Percentiles rank a stretch among this genome's conserved stretches.
These are phyloP conservation scores for Schoenoplectus triqueter DNA, from an alignment of 202 grass and related monocot genomes.

Conservation along the genomic window DNA sequence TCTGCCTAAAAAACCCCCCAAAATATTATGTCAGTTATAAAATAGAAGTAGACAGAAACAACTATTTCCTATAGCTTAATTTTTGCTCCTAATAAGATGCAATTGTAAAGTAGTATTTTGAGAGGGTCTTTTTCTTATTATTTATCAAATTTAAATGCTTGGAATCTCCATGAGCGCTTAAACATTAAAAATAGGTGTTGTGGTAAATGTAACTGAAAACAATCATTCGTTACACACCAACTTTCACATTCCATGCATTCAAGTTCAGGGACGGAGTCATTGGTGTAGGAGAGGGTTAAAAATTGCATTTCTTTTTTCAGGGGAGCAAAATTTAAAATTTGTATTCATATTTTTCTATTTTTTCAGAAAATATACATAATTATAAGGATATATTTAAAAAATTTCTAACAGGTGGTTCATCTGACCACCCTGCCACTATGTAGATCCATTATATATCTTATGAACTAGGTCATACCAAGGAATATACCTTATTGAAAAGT, in stretches of 20 bases:
- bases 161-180: background rate
- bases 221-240: background rate
- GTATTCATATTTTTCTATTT: no score
- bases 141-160: conserved; percentile 15
- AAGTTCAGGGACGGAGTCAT: background rate
- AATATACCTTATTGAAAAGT: conserved; percentile 32
- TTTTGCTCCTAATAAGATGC: background rate
- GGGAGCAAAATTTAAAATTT: no score
- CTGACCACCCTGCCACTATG: no score
- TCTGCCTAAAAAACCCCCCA: conserved; percentile 42
- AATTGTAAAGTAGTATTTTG: background rate
- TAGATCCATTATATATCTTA: background rate
- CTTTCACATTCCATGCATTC: conserved; percentile 1
- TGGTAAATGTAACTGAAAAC: background rate
- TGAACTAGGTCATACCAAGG: background rate
- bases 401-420: no score
- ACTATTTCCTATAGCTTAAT: background rate
- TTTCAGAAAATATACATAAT: no score
- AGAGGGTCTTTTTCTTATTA: background rate
- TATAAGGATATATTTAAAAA: no score
- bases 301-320: no score
- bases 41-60: conserved; percentile 7
- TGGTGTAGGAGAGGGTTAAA: no score
- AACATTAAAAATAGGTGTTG: background rate
- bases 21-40: conserved; percentile 2